Conservation (phyloP, 371 early-diverging fungal genomes). For the Mortierella sp. region DNA sequence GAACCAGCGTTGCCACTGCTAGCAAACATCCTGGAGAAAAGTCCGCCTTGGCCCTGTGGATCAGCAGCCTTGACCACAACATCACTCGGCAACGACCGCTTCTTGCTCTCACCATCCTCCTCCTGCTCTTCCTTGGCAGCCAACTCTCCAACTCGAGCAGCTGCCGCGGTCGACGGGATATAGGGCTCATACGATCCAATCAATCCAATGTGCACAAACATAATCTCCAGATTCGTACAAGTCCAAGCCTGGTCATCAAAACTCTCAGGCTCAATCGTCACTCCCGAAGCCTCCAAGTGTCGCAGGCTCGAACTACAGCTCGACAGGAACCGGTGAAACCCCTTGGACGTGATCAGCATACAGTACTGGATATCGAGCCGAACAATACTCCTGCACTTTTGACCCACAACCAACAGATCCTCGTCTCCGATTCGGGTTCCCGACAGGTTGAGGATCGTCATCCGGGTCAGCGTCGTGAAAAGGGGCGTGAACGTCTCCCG, state of each 20-base stretch:
- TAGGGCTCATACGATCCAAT: conserved; percentile 22
- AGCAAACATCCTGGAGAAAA: not conserved
- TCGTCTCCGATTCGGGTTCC: conserved; percentile 39
- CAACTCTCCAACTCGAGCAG: not conserved
- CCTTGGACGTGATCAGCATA: conserved; percentile 35
- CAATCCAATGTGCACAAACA: conserved; percentile 47
- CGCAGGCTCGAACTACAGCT: conserved; percentile 24
- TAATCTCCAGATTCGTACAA: conserved; percentile 42
- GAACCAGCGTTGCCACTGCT: not conserved
- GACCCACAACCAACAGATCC: conserved; percentile 30
- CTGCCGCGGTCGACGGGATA: not conserved
- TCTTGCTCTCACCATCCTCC: not conserved
- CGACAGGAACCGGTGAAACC: conserved; percentile 39
- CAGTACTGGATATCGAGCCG: conserved; percentile 53
- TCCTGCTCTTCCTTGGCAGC: not conserved
- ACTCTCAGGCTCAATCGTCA: conserved; percentile 33
- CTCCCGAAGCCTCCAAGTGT: conserved; percentile 47
- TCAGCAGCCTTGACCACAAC: not conserved
- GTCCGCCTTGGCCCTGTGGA: no score
- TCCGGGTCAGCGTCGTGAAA: conserved; percentile 23
- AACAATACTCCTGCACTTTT: conserved; percentile 29
- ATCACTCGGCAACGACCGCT: not conserved
- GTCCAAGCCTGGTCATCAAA: conserved; percentile 43
- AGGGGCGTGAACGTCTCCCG: conserved; percentile 19
- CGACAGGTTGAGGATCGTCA: conserved; percentile 44